Evolutionary conservation across 2,329 filamentous ascomycete species (phyloP).

Genomic region (Chaetothyriales sp.): DNA sequence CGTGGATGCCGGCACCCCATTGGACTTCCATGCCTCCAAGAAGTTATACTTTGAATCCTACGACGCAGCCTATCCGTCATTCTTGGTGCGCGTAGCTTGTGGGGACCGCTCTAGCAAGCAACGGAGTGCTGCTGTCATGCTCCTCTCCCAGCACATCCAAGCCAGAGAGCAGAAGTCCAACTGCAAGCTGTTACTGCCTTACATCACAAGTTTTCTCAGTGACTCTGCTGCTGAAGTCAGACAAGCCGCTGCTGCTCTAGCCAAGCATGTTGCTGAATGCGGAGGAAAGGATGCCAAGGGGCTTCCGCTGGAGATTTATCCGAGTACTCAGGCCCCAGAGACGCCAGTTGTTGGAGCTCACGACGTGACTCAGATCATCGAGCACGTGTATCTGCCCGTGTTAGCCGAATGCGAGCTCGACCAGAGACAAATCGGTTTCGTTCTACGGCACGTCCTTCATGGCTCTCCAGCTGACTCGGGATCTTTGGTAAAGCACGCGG

Average conservation of each 20-base stretch:
- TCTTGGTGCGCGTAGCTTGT: slow-evolving; percentile 46
- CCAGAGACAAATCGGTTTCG: slow-evolving; percentile 51
- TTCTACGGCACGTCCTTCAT: slow-evolving; percentile 49
- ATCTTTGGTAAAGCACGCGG: slow-evolving; percentile 27
- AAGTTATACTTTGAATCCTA: background rate
- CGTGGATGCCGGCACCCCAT: background rate
- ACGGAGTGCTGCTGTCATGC: slow-evolving; percentile 25
- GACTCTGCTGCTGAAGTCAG: slow-evolving; percentile 67
- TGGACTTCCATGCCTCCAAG: background rate
- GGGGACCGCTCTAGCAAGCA: slow-evolving; percentile 27
- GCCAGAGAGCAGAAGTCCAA: slow-evolving; percentile 37
- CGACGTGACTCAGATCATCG: slow-evolving; percentile 42
- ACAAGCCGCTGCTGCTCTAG: slow-evolving; percentile 55
- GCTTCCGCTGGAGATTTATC: background rate
- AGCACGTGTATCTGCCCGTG: slow-evolving; percentile 54
- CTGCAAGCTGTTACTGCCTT: slow-evolving; percentile 71
- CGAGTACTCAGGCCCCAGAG: slow-evolving; percentile 5
- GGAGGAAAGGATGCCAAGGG: background rate
- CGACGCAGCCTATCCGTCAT: slow-evolving; percentile 13
- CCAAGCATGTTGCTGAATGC: background rate
- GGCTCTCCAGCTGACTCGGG: slow-evolving; percentile 26
- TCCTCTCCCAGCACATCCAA: slow-evolving; percentile 32
- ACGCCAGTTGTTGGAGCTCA: slow-evolving; percentile 21
- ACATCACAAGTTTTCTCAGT: slow-evolving; percentile 58
- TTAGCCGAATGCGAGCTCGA: slow-evolving; percentile 83